Evolutionary conservation across 139 green algal species (phyloP), one percentile per base, ranked within the genome.

Genomic region (Tetradesmus obliquus): DNA sequence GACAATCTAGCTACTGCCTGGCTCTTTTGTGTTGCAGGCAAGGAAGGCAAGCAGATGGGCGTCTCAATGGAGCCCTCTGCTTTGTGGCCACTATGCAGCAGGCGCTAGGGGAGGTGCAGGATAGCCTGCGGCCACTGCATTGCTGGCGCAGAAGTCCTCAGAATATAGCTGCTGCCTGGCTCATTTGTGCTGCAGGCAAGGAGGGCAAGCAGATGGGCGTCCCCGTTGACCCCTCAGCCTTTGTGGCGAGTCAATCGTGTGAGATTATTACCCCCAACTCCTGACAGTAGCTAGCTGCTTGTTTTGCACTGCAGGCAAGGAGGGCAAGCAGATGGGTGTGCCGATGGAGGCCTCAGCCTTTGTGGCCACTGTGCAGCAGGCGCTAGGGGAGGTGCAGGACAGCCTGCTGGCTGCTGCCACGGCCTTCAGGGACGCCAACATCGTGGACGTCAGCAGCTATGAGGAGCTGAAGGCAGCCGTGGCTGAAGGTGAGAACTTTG

Each of bases 141-240:
- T 45, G 32, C 32, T 45, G 32, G 32, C 32, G 32, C 32, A 45
- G 32, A 45, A 45, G 32, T 45, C 32, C 32, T 45, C 32, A 45
- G 32, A 45, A 45, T 45, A 45, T 45, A 45, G 32, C 32, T 45
- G 32, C 32, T 45, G 32, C 32, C 32, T 45, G 32, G 32, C 32
- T 13, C 8, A 66, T 66, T 9, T 66, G 57, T 32, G 0, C 32
- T 87, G 93, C 94, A 76, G 98, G 98, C 82, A 99, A 99, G 95
- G 96, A 99, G 91, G 98, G 98, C 91, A 99, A 99, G 95, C 84
- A 97, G 91, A 96, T 99, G 92, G 98, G 97, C 2, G 95, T 99
- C 2, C 86, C 97, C 0, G 93, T 97, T 92, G 97, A 98, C 72
- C 60, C 94, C 5, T 82, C 74, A 20, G 89, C 88, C 24, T 97